Base-by-base conservation (phyloP, 352 stramenopile genomes). In the Phytophthora syringae region DNA sequence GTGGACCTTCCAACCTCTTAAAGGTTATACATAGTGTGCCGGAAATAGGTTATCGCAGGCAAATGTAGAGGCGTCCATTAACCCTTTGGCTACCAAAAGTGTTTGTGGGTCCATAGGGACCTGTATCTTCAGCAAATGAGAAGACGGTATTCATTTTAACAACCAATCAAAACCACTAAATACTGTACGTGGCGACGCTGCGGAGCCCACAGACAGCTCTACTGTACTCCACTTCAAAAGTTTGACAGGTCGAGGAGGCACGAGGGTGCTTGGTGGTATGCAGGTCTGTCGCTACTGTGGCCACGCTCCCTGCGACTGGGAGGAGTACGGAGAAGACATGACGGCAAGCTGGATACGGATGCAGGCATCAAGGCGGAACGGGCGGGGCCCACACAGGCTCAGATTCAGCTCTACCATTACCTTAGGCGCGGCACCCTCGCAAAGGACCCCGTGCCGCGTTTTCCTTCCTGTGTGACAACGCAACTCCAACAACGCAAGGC, bases 261-360 rank as follows among this genome's bases (percentile, higher is more conserved):
- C 25, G 39, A 10, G 18, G 13, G 39, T 0, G 6, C n/a, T 45
- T 32, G 27, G 27, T 32, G 27, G 27, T 32, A 32, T 32, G 27
- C 39, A 27, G 39, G 15, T 21, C n/a, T 60, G 25, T 25, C 10
- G n/a, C n/a, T 51, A 45, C 25, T 60, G 40, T 25, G 52, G 52
- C 13, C 25, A 60, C 18, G 18, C 25, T 18, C 52, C 37, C 2
- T 60, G 52, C 15, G 39, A 60, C 20, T 60, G n/a, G 37, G 25
- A 44, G 12, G 37, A 60, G 27, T 52, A 22, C 24, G 16, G 13
- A 6, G 44, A 49, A 16, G 34, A 49, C 24, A 49, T 58, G 6
- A 40, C 21, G n/a, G 36, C 36, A 1, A 59, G 51, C n/a, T 9
- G 36, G 5, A 21, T 59, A 3, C 37, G 22, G 36, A 59, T 49